These are phyloP conservation scores for Amanita phalloides DNA, from an alignment of 768 basidiomycete genomes.

Conservation along the genomic window DNA sequence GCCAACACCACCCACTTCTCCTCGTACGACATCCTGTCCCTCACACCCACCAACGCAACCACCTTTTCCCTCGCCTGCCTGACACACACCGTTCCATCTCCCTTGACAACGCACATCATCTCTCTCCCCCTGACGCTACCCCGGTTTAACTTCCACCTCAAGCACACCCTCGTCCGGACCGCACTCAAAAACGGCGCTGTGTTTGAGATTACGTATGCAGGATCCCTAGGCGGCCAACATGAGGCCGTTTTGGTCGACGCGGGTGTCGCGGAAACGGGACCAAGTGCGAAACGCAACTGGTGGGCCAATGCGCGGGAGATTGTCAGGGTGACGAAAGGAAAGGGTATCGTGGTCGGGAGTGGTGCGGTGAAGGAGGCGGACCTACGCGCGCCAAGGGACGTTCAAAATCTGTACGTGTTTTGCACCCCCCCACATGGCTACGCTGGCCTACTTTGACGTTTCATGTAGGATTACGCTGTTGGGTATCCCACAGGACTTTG, in stretches of 20 bases:
- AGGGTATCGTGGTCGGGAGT: slow-evolving; percentile 61
- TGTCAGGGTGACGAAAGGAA: slow-evolving; percentile 71
- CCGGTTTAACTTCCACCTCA: slow-evolving; percentile 70
- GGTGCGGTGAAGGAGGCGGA: slow-evolving; percentile 53
- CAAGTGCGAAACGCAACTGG: slow-evolving; percentile 65
- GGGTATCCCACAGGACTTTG: slow-evolving; percentile 56
- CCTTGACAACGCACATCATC: slow-evolving; percentile 73
- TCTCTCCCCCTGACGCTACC: slow-evolving; percentile 69
- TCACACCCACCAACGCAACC: slow-evolving; percentile 59
- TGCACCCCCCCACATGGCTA: background rate
- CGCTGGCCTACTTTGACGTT: background rate
- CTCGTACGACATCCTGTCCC: slow-evolving; percentile 68
- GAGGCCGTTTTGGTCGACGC: slow-evolving; percentile 33
- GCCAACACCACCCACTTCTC: slow-evolving; percentile 52
- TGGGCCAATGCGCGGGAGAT: slow-evolving; percentile 75
- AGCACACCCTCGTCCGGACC: slow-evolving; percentile 73
- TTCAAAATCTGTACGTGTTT: slow-evolving; percentile 59
- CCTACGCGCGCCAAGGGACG: slow-evolving; percentile 60
- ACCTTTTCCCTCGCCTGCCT: slow-evolving; percentile 76
- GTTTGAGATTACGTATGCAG: slow-evolving; percentile 74
- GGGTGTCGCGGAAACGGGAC: slow-evolving; percentile 41
- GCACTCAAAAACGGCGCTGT: slow-evolving; percentile 76
- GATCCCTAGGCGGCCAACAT: slow-evolving; percentile 56
- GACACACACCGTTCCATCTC: slow-evolving; percentile 66
- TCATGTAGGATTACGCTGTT: slow-evolving; percentile 44